A percentile compares a stretch with the other conserved stretches of the same genome.
Conservation (phyloP, 106 monocot species). For the Apostasia shenzhenica region DNA sequence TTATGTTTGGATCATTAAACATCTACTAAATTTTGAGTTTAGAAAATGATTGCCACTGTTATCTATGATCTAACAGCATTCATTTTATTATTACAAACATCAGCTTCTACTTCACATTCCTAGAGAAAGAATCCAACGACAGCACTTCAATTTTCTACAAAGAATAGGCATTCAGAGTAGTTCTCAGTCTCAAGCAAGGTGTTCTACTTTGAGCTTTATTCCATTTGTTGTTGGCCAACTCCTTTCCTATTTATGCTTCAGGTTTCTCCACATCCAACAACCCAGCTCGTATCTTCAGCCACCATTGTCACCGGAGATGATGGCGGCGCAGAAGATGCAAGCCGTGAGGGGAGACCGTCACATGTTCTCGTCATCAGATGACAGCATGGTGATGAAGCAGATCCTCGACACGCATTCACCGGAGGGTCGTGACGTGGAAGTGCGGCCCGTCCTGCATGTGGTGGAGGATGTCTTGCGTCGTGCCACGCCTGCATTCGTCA, state of each 20-base stretch:
- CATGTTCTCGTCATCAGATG: conserved; percentile 60
- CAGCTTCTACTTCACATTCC: too few relatives aligned
- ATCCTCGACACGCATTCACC: conserved; percentile 60
- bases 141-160: background rate
- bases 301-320: too few relatives aligned
- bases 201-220: conserved; percentile 2
- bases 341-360: conserved; percentile 48
- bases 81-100: too few relatives aligned
- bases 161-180: background rate
- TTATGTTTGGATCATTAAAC: too few relatives aligned
- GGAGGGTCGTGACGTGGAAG: conserved; percentile 59
- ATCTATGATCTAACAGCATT: too few relatives aligned
- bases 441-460: conserved; percentile 35
- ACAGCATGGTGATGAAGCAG: conserved; percentile 56
- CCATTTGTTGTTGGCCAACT: background rate
- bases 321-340: conserved; percentile 33
- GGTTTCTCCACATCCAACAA: background rate
- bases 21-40: too few relatives aligned
- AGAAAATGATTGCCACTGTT: too few relatives aligned
- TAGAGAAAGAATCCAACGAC: too few relatives aligned
- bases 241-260: background rate
- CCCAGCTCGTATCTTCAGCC: background rate
- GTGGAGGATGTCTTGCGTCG: conserved; percentile 51
- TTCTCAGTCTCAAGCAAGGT: conserved; percentile 2
- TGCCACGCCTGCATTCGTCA: conserved; percentile 39